Evolutionary conservation across 768 basidiomycete species (phyloP), one percentile per base, ranked within the genome.

Genomic region (Termitomyces sp.): DNA sequence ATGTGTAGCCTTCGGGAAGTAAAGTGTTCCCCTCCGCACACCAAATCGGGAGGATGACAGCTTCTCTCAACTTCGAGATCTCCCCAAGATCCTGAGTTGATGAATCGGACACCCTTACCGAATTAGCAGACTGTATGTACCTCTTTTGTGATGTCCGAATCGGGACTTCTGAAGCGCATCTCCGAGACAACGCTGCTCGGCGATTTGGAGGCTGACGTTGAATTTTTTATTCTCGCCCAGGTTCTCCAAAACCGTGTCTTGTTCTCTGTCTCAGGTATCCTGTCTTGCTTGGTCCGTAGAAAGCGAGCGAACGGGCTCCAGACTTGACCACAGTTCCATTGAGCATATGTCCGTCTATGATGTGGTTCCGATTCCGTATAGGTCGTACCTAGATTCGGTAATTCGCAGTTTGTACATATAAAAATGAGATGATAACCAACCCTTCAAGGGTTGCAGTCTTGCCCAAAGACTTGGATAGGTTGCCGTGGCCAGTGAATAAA

Each of bases 111-210:
- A 44, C 15, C 23, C 14, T 45, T 55, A 49, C 38, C 54, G 46
- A 51, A 49, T 55, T 58, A 28, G 54, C 53, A 41, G 40, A 10
- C 41, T 31, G 44, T 57, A 56, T 45, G 54, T 49, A 49, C 54
- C 51, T 52, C 57, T 58, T 23, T 23, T 60, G 57, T 56, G 26
- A 40, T 49, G 44, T 55, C 60, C 57, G 47, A 58, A 56, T 61
- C 54, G 51, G 60, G 60, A 51, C 50, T 55, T 58, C 54, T 44
- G 42, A 37, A 41, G 30, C 35, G 31, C 38, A 48, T 45, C 37
- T 56, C 57, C 51, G 60, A 61, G 57, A 61, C 60, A 57, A 53
- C 45, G 40, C 45, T 50, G 44, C 47, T 58, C 54, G 57, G 57
- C 17, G 45, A 45, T 58, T 49, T 48, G 33, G 17, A 28, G 44